phyloP scores from a whole-genome alignment of 495 filamentous ascomycete genomes.

The Penicillium odoratum region DNA sequence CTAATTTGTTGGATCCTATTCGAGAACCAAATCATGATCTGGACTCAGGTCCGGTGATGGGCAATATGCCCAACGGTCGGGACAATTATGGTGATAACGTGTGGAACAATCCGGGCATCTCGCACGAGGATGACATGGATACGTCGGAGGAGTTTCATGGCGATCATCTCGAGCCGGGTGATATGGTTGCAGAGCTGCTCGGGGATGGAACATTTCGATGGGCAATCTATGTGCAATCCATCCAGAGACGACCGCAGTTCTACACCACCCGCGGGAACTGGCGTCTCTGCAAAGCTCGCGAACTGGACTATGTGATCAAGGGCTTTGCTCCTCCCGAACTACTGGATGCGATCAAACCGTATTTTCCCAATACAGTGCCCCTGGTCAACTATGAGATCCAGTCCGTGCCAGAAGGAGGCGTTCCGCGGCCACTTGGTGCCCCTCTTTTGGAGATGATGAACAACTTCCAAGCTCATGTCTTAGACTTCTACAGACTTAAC shows the following conservation, averaged over 20 bases:
- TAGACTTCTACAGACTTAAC: slow-evolving; percentile 47
- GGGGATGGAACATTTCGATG: slow-evolving; percentile 49
- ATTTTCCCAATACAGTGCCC: slow-evolving; percentile 55
- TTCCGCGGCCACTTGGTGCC: slow-evolving; percentile 40
- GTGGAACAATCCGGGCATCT: slow-evolving; percentile 27
- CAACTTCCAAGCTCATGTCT: slow-evolving; percentile 29
- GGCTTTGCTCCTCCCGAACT: slow-evolving; percentile 58
- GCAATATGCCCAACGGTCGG: slow-evolving; percentile 46
- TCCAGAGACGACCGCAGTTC: slow-evolving; percentile 65
- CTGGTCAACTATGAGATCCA: slow-evolving; percentile 44
- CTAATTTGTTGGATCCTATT: slow-evolving; percentile 38
- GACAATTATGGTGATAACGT: slow-evolving; percentile 27
- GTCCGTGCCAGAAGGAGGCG: slow-evolving; percentile 40
- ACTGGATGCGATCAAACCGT: slow-evolving; percentile 58
- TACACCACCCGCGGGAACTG: slow-evolving; percentile 73
- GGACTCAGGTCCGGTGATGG: slow-evolving; percentile 18
- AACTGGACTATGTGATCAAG: slow-evolving; percentile 62
- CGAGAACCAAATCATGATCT: slow-evolving; percentile 24
- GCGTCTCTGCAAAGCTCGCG: slow-evolving; percentile 51
- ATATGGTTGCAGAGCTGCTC: slow-evolving; percentile 63
- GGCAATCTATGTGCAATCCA: slow-evolving; percentile 68
- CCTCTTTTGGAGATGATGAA: slow-evolving; percentile 35
- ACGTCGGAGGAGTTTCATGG: slow-evolving; percentile 38
- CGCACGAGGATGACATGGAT: slow-evolving; percentile 33
- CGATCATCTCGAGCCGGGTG: slow-evolving; percentile 62